phyloP scores from a whole-genome alignment of 768 basidiomycete genomes.

The Candolleomyces efflorescens region DNA sequence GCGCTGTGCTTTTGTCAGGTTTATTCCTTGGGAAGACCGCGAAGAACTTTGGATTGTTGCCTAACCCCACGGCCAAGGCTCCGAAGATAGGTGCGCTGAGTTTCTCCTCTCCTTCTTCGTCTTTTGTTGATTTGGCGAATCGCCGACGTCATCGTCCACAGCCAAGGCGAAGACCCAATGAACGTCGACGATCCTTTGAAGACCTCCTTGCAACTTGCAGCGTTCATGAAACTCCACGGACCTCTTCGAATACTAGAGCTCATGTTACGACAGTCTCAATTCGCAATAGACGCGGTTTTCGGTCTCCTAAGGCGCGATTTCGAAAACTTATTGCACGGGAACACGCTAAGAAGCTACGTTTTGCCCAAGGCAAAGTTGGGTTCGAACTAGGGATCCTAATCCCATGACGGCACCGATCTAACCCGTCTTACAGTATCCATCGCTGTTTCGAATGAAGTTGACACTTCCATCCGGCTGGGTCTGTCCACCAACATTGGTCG shows the following conservation, averaged over 20 bases:
- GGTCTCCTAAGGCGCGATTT: too few species aligned
- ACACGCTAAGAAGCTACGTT: too few species aligned
- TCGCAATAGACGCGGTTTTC: too few species aligned
- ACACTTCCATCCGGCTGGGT: constrained; percentile 37
- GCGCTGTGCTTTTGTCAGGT: constrained; percentile 57
- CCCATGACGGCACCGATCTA: too few species aligned
- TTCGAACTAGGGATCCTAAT: too few species aligned
- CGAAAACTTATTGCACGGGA: too few species aligned
- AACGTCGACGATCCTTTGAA: not conserved
- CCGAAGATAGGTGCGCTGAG: constrained; percentile 15
- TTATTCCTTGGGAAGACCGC: constrained; percentile 63
- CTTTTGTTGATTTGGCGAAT: not conserved
- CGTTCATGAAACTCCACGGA: too few species aligned
- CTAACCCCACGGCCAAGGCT: constrained; percentile 9
- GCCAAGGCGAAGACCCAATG: constrained; percentile 8
- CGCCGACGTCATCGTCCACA: not conserved
- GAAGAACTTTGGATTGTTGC: constrained; percentile 52
- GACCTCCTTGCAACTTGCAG: not conserved
- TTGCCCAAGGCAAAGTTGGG: too few species aligned
- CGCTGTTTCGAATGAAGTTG: constrained; percentile 37
- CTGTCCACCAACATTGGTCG: constrained; percentile 39
- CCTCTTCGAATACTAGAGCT: too few species aligned
- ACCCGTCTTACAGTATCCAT: constrained; percentile 36
- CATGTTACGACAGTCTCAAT: too few species aligned
- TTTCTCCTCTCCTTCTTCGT: not conserved